Base-by-base conservation (phyloP, 1,139 yeast species). In the Hanseniaspora uvarum region DNA sequence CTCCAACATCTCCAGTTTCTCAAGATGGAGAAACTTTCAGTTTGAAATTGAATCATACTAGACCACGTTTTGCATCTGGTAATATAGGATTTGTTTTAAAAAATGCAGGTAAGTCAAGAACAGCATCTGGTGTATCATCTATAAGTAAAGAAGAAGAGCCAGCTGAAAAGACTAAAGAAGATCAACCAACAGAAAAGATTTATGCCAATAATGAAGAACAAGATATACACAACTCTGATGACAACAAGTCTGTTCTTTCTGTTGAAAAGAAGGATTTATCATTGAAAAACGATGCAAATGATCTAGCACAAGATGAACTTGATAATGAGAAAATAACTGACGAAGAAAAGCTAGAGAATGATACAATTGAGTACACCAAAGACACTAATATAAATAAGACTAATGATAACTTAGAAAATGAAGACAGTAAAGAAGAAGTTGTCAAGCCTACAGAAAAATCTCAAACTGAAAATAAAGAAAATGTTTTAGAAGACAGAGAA, bases 31-130 rank as follows among this genome's bases (percentile, higher is more conserved):
- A 50, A 43, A 50, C 53, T 12, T 50, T 50, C 24, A 50, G 53
- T 14, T 16, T 50, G 23, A 43, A 50, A 7, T 31, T 50, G 19
- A 43, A 37, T 10, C 33, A 34, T 10, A 18, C 12, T 10, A 50
- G 53, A 50, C 53, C 53, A 18, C 39, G 53, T 18, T 50, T 50
- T 43, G 53, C 44, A 8, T 50, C 53, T n/a, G 53, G 53, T 26
- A 50, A 50, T 18, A 44, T 50, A 36, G 53, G 53, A n/a, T 50
- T 50, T 43, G 48, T 16, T n/a, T 37, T 50, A 24, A 50, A 50
- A n/a, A 43, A 50, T 24, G 53, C 53, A 10, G 53, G 53, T 3
- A 50, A 43, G 39, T 36, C 53, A 5, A 43, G 48, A 44, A 26
- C 5, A 7, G 8, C 36, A 14, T 50, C 48, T 33, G 24, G 14